phyloP scores from a whole-genome alignment of 805 yeast genomes.

The Candida multigemmis region DNA sequence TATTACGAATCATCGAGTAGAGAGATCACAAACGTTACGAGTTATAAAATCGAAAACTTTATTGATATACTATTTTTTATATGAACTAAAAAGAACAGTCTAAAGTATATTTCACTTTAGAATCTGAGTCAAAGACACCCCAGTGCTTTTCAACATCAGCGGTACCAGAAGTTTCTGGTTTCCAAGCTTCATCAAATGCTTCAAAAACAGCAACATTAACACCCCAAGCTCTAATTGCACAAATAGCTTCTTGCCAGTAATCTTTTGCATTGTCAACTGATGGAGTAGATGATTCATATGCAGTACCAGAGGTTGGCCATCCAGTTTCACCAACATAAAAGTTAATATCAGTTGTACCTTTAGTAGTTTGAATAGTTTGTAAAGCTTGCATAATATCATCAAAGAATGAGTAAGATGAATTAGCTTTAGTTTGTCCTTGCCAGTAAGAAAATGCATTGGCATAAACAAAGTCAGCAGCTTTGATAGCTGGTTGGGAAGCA shows the following conservation, averaged over 20 bases:
- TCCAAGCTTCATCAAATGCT: slow-evolving; percentile 95
- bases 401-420: slow-evolving; percentile 85
- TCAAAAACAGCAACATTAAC: slow-evolving; percentile 86
- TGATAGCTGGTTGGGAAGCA: slow-evolving; percentile 56
- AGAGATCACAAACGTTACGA: too few relatives aligned
- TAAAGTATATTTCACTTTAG: slow-evolving; percentile 29
- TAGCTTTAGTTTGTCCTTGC: slow-evolving; percentile 88
- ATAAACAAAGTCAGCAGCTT: slow-evolving; percentile 76
- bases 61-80: too few relatives aligned
- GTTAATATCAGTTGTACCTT: slow-evolving; percentile 78
- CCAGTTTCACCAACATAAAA: slow-evolving; percentile 98
- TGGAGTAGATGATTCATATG: slow-evolving; percentile 60
- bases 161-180: slow-evolving; percentile 83
- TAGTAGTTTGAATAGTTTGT: slow-evolving; percentile 74
- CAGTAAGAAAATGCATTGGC: slow-evolving; percentile 98
- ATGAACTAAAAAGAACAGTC: slow-evolving; percentile 20
- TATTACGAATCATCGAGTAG: too few relatives aligned
- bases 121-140: slow-evolving; percentile 72
- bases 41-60: too few relatives aligned
- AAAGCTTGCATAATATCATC: slow-evolving; percentile 98
- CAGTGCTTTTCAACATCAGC: slow-evolving; percentile 86
- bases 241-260: slow-evolving; percentile 83
- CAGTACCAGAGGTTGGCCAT: slow-evolving; percentile 86
- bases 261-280: slow-evolving; percentile 60
- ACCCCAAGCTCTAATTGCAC: slow-evolving; percentile 96